Evolutionary conservation across 169 alveolate genomes (phyloP), one percentile per base, ranked within the genome.

Genomic region (Plasmodium sp.): DNA sequence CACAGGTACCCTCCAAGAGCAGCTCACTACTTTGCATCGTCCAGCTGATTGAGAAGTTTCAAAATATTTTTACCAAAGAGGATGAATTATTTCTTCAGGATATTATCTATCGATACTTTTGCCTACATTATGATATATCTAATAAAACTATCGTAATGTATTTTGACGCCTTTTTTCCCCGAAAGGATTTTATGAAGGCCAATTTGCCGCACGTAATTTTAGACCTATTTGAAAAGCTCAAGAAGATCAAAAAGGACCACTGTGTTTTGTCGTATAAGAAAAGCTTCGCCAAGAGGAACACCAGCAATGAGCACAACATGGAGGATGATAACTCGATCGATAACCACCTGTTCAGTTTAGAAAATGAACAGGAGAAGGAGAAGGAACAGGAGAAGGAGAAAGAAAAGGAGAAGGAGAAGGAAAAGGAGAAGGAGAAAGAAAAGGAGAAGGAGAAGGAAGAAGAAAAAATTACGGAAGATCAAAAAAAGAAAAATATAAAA

Each of bases 311-410:
- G 22, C 51, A 79, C 43, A 67, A 56, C 48, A 90, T 48, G 39
- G 86, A 88, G 54, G 90, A 80, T 58, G 92, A 92, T 27, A 72
- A 83, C 41, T 41, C 84, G 33, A 92, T 81, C 3, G 92, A 92
- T 14, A 81, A 81, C 54, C 83, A 92, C 31, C 27, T 92, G 71
- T 92, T 92, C 51, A 92, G 95, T 82, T 16, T 92, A 33, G 95
- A 92, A 92, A 92, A 92, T 74, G 95, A 92, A 18, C 95, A 92
- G 31, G 95, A 92, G 31, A 92, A 92, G 14, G 95, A 92, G 58
- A 92, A 91, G 62, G 95, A 91, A 67, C 62, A 92, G 9, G 95
- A 92, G 33, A 92, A 92, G 10, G 95, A 92, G 41, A 79, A 90
- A 22, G 94, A 90, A 56, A 92, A 92, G 33, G 95, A 92, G 62